Evolutionary conservation across 2,329 filamentous ascomycete genomes (phyloP).

Genomic region (Colletotrichum sp.): DNA sequence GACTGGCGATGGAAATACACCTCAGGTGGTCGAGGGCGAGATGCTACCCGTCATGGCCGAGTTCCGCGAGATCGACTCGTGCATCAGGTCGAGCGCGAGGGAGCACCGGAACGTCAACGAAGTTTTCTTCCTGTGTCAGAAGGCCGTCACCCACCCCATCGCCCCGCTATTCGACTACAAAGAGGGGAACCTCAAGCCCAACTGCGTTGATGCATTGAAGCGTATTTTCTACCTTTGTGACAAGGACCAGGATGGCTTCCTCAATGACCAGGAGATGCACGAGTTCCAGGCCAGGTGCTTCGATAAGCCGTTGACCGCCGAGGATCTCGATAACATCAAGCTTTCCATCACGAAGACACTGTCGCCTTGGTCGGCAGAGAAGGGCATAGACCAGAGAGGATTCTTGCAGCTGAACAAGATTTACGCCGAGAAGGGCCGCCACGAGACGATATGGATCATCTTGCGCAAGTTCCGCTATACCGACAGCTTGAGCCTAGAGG

Average conservation of each 20-base stretch:
- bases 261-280: slow-evolving; percentile 89
- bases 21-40: slow-evolving; percentile 92
- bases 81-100: slow-evolving; percentile 90
- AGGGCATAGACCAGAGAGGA: slow-evolving; percentile 80
- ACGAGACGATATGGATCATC: slow-evolving; percentile 99
- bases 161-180: slow-evolving; percentile 97
- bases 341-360: slow-evolving; percentile 76
- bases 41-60: slow-evolving; percentile 98
- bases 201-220: slow-evolving; percentile 83
- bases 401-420: slow-evolving; percentile 94
- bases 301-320: slow-evolving; percentile 79
- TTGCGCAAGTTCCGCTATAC: slow-evolving; percentile 95
- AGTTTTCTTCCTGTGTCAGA: slow-evolving; percentile 97
- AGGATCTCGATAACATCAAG: slow-evolving; percentile 92
- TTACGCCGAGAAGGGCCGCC: slow-evolving; percentile 95
- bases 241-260: slow-evolving; percentile 91
- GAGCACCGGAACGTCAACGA: slow-evolving; percentile 95
- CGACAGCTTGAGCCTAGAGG: slow-evolving; percentile 89
- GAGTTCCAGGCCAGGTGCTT: slow-evolving; percentile 94
- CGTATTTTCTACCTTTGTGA: slow-evolving; percentile 96
- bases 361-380: slow-evolving; percentile 65
- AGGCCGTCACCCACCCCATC: slow-evolving; percentile 96
- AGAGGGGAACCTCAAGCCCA: slow-evolving; percentile 85
- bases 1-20: slow-evolving; percentile 72
- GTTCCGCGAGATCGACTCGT: slow-evolving; percentile 98